Conservation (phyloP, 1,284 basidiomycete species). For the Abortiporus biennis region DNA sequence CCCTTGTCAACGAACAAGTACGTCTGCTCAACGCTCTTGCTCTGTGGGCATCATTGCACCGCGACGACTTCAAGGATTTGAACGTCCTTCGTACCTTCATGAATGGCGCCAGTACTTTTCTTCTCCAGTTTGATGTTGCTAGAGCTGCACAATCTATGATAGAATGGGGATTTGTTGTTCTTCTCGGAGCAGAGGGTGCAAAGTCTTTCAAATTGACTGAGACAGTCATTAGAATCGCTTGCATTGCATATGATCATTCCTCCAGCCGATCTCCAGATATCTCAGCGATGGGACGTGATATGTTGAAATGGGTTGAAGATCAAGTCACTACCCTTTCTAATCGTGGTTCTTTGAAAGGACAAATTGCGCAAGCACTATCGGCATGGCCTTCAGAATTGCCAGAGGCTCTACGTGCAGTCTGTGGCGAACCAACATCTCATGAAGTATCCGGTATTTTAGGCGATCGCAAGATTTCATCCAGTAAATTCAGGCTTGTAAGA, state of each 20-base stretch:
- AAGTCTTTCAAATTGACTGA: constrained; percentile 54
- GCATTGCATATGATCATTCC: constrained; percentile 49
- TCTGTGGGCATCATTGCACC: constrained; percentile 62
- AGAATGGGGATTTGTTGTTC: constrained; percentile 60
- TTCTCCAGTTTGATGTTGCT: constrained; percentile 66
- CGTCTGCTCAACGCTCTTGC: constrained; percentile 72
- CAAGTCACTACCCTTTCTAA: constrained; percentile 39
- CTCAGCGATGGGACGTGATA: constrained; percentile 33
- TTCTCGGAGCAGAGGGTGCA: constrained; percentile 33
- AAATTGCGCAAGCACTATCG: constrained; percentile 52
- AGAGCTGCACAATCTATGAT: constrained; percentile 69
- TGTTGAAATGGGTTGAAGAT: constrained; percentile 61
- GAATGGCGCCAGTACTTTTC: constrained; percentile 59
- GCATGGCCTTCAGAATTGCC: constrained; percentile 68
- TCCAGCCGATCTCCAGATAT: constrained; percentile 23
- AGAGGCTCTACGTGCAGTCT: constrained; percentile 34
- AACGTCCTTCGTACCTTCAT: constrained; percentile 63
- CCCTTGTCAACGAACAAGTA: constrained; percentile 84
- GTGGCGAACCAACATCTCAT: constrained; percentile 36
- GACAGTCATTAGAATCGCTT: constrained; percentile 58
- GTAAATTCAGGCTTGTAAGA: constrained; percentile 72
- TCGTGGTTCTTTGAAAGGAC: constrained; percentile 30
- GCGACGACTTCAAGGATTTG: constrained; percentile 47
- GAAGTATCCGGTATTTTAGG: constrained; percentile 48
- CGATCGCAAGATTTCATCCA: constrained; percentile 51